phyloP scores from a whole-genome alignment of 192 early-diverging fungal genomes.

The Coemansia asiatica region DNA sequence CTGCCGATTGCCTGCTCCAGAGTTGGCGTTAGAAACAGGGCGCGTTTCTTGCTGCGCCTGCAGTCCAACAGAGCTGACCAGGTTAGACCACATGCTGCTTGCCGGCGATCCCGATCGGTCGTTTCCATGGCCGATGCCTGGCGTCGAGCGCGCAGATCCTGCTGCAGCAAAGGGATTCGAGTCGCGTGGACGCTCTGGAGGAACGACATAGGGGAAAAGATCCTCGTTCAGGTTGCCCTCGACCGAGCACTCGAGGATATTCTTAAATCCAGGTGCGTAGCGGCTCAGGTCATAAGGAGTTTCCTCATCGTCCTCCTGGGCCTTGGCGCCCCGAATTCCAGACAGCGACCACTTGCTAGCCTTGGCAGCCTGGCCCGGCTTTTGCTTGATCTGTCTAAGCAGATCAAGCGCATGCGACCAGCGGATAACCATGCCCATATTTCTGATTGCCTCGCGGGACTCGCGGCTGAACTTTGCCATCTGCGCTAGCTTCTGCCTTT shows the following conservation, averaged over 20 bases:
- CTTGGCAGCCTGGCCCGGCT: conserved; percentile 35
- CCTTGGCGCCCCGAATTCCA: conserved; percentile 21
- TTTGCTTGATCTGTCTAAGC: conserved; percentile 43
- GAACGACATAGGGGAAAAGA: conserved; percentile 54
- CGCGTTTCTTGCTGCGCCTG: conserved; percentile 27
- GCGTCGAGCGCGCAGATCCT: conserved; percentile 25
- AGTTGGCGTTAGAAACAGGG: conserved; percentile 18
- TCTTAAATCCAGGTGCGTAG: conserved; percentile 49
- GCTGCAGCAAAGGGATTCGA: conserved; percentile 13
- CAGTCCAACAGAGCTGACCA: conserved; percentile 42
- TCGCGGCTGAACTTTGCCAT: conserved; percentile 50
- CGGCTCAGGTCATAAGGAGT: conserved; percentile 51
- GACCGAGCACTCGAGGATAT: conserved; percentile 40
- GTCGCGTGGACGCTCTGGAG: conserved; percentile 45
- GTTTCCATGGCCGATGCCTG: conserved; percentile 13
- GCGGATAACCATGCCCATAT: conserved; percentile 53
- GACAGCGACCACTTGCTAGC: conserved; percentile 46
- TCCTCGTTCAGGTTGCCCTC: conserved; percentile 52
- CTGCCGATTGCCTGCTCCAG: conserved; percentile 27
- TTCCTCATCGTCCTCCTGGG: conserved; percentile 22
- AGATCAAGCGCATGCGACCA: conserved; percentile 54
- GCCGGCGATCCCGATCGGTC: conserved; percentile 41
- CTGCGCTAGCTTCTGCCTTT: conserved; percentile 48
- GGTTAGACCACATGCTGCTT: conserved; percentile 51
- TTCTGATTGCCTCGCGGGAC: conserved; percentile 48